phyloP scores from a whole-genome alignment of 352 stramenopile genomes.

The Phytophthora pistaciae region DNA sequence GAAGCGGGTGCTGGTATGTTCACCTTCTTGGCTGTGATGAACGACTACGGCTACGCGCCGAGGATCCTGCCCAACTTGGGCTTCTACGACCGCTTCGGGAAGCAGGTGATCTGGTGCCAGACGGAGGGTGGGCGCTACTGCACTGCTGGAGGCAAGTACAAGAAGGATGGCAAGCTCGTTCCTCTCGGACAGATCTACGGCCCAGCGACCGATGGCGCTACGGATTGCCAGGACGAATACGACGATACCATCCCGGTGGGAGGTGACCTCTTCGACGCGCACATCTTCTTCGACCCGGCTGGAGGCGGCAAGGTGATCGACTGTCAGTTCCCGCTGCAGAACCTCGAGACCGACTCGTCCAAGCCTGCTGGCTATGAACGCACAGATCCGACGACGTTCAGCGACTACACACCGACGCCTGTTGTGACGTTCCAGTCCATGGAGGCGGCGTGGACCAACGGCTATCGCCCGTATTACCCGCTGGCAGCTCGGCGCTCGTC shows the following conservation, averaged over 20 bases:
- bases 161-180: slow-evolving; percentile 38
- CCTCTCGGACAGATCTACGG: slow-evolving; percentile 37
- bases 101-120: slow-evolving; percentile 89
- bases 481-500: slow-evolving; percentile 81
- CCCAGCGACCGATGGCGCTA: slow-evolving; percentile 33
- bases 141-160: slow-evolving; percentile 74
- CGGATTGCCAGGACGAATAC: slow-evolving; percentile 57
- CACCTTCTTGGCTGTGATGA: slow-evolving; percentile 90
- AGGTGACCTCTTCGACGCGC: slow-evolving; percentile 74
- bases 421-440: slow-evolving; percentile 78
- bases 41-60: slow-evolving; percentile 89
- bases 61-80: slow-evolving; percentile 86
- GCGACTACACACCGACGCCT: slow-evolving; percentile 45
- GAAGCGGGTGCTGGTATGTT: slow-evolving; percentile 89
- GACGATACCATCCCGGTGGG: slow-evolving; percentile 56
- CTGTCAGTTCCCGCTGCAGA: slow-evolving; percentile 87
- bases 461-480: slow-evolving; percentile 91
- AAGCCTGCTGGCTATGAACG: slow-evolving; percentile 58
- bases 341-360: slow-evolving; percentile 54
- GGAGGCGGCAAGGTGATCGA: slow-evolving; percentile 71
- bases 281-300: slow-evolving; percentile 84
- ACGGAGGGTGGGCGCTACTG: slow-evolving; percentile 69
- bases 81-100: slow-evolving; percentile 83
- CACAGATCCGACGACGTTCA: slow-evolving; percentile 59
- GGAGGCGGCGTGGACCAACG: slow-evolving; percentile 53